Percentiles rank a stretch among this genome's conserved stretches.
phyloP scores from a whole-genome alignment of 2,329 filamentous ascomycete genomes.

The Talaromyces albobiverticillius region DNA sequence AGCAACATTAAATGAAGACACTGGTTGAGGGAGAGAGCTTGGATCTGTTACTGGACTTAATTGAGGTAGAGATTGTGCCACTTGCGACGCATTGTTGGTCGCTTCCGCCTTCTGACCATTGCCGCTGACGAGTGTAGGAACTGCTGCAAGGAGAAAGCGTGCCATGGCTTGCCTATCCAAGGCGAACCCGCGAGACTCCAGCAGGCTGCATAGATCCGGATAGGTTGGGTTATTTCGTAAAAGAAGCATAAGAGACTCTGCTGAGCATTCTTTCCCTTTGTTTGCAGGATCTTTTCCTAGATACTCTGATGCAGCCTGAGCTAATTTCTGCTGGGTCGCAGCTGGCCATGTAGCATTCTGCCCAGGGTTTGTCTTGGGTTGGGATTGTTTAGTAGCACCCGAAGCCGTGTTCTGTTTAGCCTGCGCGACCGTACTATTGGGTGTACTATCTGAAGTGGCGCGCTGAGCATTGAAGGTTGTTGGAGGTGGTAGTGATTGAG shows the following conservation, averaged over 20 bases:
- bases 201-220: slow-evolving; percentile 51
- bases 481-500: neutral
- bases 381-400: neutral
- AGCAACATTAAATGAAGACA: neutral
- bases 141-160: slow-evolving; percentile 41
- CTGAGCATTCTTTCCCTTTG: slow-evolving; percentile 32
- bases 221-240: slow-evolving; percentile 56
- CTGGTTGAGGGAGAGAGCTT: neutral
- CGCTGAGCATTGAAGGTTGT: neutral
- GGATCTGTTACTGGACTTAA: neutral
- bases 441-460: neutral
- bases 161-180: slow-evolving; percentile 55
- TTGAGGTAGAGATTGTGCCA: neutral
- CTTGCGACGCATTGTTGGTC: neutral
- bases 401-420: neutral
- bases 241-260: slow-evolving; percentile 44
- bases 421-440: neutral
- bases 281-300: slow-evolving; percentile 46
- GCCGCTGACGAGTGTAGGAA: slow-evolving; percentile 24
- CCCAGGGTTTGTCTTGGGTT: neutral
- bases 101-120: slow-evolving; percentile 7
- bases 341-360: slow-evolving; percentile 49
- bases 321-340: slow-evolving; percentile 47
- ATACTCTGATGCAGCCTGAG: slow-evolving; percentile 48
- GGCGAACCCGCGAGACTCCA: slow-evolving; percentile 49